phyloP scores from a whole-genome alignment of 1,284 basidiomycete species.

The Austroboletus niveus region DNA sequence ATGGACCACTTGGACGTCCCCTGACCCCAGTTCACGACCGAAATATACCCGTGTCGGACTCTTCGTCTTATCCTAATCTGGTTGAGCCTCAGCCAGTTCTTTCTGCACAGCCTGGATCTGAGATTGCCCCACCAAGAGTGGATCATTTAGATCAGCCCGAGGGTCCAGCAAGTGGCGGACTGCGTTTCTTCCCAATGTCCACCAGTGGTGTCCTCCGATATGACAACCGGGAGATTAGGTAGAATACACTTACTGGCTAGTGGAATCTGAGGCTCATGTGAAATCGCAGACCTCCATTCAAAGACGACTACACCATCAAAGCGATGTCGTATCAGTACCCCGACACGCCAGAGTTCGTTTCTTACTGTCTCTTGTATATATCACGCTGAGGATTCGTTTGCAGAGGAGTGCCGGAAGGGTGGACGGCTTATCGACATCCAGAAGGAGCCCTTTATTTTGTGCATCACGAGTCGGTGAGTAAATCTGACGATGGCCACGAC shows the following conservation, averaged over 20 bases:
- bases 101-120: not conserved
- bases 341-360: slow-evolving; percentile 17
- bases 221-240: slow-evolving; percentile 13
- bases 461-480: slow-evolving; percentile 26
- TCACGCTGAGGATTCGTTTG: not conserved
- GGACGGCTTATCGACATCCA: slow-evolving; percentile 26
- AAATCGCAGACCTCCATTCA: slow-evolving; percentile 6
- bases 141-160: slow-evolving; percentile 14
- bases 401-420: slow-evolving; percentile 23
- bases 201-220: slow-evolving; percentile 17
- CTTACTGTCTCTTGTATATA: not conserved
- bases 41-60: not conserved
- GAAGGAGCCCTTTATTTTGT: slow-evolving; percentile 32
- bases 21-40: slow-evolving; percentile 3
- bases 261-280: slow-evolving; percentile 1
- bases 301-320: slow-evolving; percentile 9
- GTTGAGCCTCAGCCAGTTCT: not conserved
- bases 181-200: slow-evolving; percentile 19
- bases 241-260: not conserved
- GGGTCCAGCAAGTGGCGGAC: not conserved
- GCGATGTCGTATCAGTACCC: slow-evolving; percentile 20
- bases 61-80: not conserved
- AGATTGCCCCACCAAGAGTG: slow-evolving; percentile 6
- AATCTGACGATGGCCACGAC: not conserved
- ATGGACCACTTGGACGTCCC: slow-evolving; percentile 11